Evolutionary conservation across 1,284 basidiomycete genomes (phyloP), one percentile per base, ranked within the genome.

Genomic region (Austroboletus novae-zelandiae): DNA sequence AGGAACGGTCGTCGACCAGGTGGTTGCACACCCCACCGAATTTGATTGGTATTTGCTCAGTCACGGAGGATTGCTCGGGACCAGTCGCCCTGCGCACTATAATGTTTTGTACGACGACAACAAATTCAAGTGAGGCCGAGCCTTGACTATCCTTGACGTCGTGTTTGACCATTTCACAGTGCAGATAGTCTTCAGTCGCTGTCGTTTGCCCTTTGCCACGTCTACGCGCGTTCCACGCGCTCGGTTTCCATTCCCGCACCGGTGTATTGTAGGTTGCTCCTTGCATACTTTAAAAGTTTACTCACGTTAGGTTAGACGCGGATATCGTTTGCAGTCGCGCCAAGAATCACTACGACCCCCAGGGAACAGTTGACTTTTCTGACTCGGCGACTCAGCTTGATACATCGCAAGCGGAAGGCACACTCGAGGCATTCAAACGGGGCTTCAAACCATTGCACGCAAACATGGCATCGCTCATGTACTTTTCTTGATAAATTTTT

Each of bases 221-320:
- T 91, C 10, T 93, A 91, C 61, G 87, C 88, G 0, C 78, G 89
- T 3, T 83, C 86, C 14, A 92, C 90, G 1, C 81, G 91, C 37
- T 89, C 88, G 0, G 90, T 93, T 1, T 91, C 89, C 0, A 89
- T 91, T 48, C 88, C 89, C 0, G 89, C 89, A 0, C 90, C 89
- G 0, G 87, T 91, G 0, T 92, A 91, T 59, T 91, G 89, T 90
- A 58, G 64, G 86, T 60, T 55, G n/a, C 43, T 29, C 3, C 9
- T 25, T 15, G 31, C 31, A 29, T 11, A 10, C 9, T 40, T 32
- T 43, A 10, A 40, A 23, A 45, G 7, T 30, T 30, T 40, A 35
- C 53, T 42, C 31, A 44, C 34, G 18, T 51, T 32, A 40, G 48
- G 35, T 39, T 51, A 91, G 89, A 91, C 64, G 88, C 88, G 9